Evolutionary conservation across 2,329 filamentous ascomycete species (phyloP), one percentile per base, ranked within the genome.

Genomic region (Penicillium sp.): DNA sequence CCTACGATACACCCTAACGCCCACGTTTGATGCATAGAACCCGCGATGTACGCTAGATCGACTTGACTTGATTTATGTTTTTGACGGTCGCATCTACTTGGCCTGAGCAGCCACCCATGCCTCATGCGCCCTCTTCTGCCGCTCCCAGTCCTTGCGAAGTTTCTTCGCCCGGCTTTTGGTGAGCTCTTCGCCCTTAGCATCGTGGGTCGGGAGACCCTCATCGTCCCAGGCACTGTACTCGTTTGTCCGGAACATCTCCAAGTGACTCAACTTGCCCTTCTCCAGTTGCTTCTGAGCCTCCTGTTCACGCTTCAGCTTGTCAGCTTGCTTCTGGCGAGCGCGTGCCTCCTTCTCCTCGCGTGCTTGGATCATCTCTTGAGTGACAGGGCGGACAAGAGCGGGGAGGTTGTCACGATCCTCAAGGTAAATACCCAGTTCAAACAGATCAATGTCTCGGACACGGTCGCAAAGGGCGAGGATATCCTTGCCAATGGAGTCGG

Each of bases 71-170:
- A 1, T 26, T 26, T 26, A 7, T 26, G 23, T 41, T 51, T 42
- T 21, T 31, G 48, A 15, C 8, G n/a, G 16, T 33, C 18, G 16
- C n/a, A 23, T 46, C 39, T 60, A 63, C 54, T 63, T 60, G 36
- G 60, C 58, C 41, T 65, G 63, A 18, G 48, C 57, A 18, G 59
- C 60, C 53, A 60, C 45, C 62, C 62, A 65, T 10, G 60, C 56
- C 57, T 65, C 62, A 26, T 65, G 63, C 15, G 59, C 55, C 80
- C 93, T 95, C 80, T 91, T 94, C 77, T 96, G 93, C 69, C 81
- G 85, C 63, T 95, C 88, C 89, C 89, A 95, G 51, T 90, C 86
- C 79, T 96, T 96, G 74, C 80, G 86, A 62, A 96, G 72, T 77
- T 90, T 92, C 81, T 96, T 96, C 46, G 76, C 67, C 66, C 85